Evolutionary conservation across 306 rosid genomes (phyloP), one percentile per base, ranked within the genome.

Genomic region (Dalbergia cultrata): DNA sequence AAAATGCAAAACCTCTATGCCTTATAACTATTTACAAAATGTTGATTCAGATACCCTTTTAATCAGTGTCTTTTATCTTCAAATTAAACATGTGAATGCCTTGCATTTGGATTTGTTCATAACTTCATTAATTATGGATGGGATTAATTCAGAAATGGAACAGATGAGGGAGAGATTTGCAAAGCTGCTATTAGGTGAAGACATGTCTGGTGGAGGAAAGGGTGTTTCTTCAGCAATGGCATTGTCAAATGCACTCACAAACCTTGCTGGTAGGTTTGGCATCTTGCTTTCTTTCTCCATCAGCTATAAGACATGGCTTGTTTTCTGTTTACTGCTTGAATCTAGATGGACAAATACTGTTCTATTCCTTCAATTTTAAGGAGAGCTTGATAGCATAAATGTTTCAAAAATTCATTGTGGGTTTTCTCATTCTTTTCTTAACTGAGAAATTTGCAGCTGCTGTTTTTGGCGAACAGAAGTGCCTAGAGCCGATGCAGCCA

Each of bases 151-250:
- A 96, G 98, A 96, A 65, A 89, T 90, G 83, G 99, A 92, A 71
- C 93, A 90, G 84, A 90, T 96, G 97, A 93, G 88, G 87, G 99
- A 96, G 92, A 88, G 92, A 87, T 96, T 93, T 78, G 83, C 99
- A 65, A 96, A 96, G 75, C 81, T 96, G 70, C 90, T 96, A 57
- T 82, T 96, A 83, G 99, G 99, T 13, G 99, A 96, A 74, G 99
- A 96, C 70, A 96, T 96, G 99, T 96, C 99, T 3, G 99, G 99
- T 44, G 99, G 99, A 82, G 99, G 99, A 56, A 92, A 92, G 76
- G 98, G 99, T 54, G 99, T 96, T 86, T 90, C 99, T 0, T 93
- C 99, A 17, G 97, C 99, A 74, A 83, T 96, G 76, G 99, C 99
- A 50, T 83, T 96, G 89, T 96, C 99, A n/a, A 96, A 96, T 82